Conservation (phyloP, 2,329 filamentous ascomycete genomes). For the Dactylellina sp. region DNA sequence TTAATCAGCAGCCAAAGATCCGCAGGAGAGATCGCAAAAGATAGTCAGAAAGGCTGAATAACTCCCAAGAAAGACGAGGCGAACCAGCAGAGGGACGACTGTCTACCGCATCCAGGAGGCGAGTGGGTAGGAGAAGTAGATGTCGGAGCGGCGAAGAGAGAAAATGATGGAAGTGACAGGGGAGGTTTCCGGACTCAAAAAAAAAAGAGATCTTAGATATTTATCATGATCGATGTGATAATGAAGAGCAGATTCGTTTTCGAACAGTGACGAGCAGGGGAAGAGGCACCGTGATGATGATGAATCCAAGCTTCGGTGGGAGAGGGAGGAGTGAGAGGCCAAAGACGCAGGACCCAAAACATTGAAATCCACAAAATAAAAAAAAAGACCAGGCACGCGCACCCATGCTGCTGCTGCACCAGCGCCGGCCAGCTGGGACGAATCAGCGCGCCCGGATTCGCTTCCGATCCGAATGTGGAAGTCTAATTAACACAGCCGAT, state of each 20-base stretch:
- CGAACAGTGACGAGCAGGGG: neutral
- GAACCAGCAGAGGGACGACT: neutral
- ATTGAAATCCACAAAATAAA: slow-evolving; percentile 14
- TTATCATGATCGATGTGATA: slow-evolving; percentile 12
- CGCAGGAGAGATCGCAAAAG: neutral
- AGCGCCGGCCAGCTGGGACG: neutral
- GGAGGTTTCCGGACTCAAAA: neutral
- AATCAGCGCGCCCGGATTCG: slow-evolving; percentile 12
- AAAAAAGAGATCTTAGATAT: neutral
- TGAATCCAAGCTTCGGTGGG: slow-evolving; percentile 10
- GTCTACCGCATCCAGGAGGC: neutral
- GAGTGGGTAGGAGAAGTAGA: neutral
- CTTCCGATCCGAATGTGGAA: slow-evolving; percentile 14
- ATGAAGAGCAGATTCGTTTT: neutral
- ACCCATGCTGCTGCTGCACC: slow-evolving; percentile 17
- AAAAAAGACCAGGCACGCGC: slow-evolving; percentile 32
- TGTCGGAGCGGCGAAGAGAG: too few relatives aligned
- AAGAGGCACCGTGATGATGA: neutral
- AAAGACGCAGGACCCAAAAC: slow-evolving; percentile 27
- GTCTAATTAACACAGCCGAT: slow-evolving; percentile 7
- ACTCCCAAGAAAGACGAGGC: neutral
- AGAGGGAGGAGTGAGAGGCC: slow-evolving; percentile 36
- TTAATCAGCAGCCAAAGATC: too few relatives aligned
- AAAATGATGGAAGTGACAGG: neutral
- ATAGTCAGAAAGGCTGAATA: neutral